These are phyloP conservation scores for Ophiostoma ips DNA, from an alignment of 2,329 filamentous ascomycete genomes.

Conservation along the genomic window DNA sequence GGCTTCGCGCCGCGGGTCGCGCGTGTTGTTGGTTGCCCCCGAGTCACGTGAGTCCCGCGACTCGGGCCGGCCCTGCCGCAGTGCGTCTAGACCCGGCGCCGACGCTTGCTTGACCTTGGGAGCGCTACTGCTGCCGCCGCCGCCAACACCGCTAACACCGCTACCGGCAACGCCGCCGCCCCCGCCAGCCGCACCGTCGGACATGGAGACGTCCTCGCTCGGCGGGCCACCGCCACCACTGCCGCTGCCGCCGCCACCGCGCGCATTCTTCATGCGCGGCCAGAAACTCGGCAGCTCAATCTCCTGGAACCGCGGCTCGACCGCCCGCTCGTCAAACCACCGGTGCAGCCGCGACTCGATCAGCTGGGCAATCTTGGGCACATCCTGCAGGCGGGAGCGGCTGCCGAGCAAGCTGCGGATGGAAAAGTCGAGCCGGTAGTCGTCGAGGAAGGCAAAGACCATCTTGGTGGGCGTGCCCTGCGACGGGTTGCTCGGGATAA, in stretches of 20 bases:
- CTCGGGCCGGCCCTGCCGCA: constrained; percentile 10
- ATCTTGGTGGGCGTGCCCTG: constrained; percentile 71
- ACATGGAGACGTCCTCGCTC: constrained; percentile 9
- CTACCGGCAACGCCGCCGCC: neutral
- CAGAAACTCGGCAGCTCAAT: constrained; percentile 71
- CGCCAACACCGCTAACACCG: neutral
- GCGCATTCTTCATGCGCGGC: constrained; percentile 72
- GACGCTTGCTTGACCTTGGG: neutral
- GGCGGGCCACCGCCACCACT: constrained; percentile 32
- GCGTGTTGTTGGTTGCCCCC: constrained; percentile 17
- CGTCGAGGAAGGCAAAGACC: constrained; percentile 84
- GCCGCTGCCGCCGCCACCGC: constrained; percentile 36
- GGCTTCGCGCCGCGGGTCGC: constrained; percentile 20
- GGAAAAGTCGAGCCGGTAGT: constrained; percentile 73
- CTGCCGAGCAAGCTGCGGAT: constrained; percentile 68
- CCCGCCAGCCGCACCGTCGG: neutral
- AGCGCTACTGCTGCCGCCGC: neutral
- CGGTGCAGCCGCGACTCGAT: constrained; percentile 67
- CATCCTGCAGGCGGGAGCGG: constrained; percentile 67
- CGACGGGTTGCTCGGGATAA: constrained; percentile 62
- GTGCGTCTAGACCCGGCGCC: neutral
- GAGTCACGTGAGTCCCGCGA: constrained; percentile 22
- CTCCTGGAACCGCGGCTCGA: constrained; percentile 77
- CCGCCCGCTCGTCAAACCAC: constrained; percentile 79
- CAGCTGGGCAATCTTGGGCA: constrained; percentile 77